These are phyloP conservation scores for Chlorokybus atmophyticus DNA, from an alignment of 139 green algal genomes.

Conservation along the genomic window DNA sequence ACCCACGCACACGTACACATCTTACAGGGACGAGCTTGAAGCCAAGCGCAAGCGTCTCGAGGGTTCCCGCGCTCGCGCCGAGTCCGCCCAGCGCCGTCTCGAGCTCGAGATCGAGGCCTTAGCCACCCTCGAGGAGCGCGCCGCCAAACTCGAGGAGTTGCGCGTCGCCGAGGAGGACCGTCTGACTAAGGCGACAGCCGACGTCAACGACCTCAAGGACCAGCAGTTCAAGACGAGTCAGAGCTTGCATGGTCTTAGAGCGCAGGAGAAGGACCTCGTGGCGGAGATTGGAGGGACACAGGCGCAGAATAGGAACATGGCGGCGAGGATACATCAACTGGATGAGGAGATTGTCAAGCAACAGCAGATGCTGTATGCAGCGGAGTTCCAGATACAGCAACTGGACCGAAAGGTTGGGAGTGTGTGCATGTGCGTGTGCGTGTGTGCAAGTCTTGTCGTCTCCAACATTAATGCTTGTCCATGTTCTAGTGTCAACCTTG, in stretches of 20 bases:
- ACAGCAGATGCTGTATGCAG: conserved; percentile 73
- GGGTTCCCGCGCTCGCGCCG: conserved; percentile 21
- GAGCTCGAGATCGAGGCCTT: conserved; percentile 44
- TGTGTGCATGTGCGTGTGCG: no score
- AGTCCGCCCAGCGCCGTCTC: conserved; percentile 35
- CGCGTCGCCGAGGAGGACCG: conserved; percentile 17
- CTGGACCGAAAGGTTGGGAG: conserved; percentile 69
- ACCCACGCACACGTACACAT: no score
- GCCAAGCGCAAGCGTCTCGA: conserved; percentile 25
- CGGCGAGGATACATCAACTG: conserved; percentile 9
- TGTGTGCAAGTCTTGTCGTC: no score
- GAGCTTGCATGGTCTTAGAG: background rate
- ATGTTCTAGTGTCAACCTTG: no score
- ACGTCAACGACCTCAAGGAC: conserved; percentile 15
- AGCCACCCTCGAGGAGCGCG: conserved; percentile 35
- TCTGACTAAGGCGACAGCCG: conserved; percentile 32
- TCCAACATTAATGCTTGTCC: no score
- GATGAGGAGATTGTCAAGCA: conserved; percentile 47
- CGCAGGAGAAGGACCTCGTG: conserved; percentile 44
- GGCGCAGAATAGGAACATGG: conserved; percentile 60
- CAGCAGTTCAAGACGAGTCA: conserved; percentile 21
- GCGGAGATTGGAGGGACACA: conserved; percentile 52
- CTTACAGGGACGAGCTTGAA: conserved; percentile 24
- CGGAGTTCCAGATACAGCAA: conserved; percentile 51
- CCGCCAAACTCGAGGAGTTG: conserved; percentile 3